Percentiles rank a stretch among this genome's conserved stretches.
Evolutionary conservation across 257 asterid genomes (phyloP).

Genomic region (Capsicum chinense): DNA sequence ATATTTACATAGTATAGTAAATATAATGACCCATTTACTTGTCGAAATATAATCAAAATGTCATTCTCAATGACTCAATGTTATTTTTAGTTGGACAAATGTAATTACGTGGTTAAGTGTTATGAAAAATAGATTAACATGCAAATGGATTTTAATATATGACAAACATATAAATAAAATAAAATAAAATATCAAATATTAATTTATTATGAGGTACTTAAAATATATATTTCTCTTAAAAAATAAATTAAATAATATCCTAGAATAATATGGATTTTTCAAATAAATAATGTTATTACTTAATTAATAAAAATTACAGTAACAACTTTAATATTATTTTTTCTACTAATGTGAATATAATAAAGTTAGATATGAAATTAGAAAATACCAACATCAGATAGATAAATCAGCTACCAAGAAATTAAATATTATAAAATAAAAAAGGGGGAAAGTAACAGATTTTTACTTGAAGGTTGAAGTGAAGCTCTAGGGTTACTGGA

Average conservation of each 20-base stretch:
- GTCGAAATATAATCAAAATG: no score
- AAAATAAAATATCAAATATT: background rate
- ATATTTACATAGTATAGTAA: no score
- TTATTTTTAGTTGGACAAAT: no score
- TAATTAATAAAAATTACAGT: background rate
- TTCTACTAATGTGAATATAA: background rate
- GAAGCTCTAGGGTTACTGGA: background rate
- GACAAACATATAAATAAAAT: no score
- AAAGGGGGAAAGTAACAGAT: background rate
- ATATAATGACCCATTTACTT: no score
- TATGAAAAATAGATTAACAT: no score
- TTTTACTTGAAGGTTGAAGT: background rate
- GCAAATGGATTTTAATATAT: background rate
- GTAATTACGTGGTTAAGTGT: background rate
- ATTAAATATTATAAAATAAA: background rate
- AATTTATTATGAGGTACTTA: background rate
- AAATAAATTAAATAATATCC: background rate
- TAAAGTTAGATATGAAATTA: background rate
- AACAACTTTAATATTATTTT: background rate
- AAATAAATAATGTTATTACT: background rate
- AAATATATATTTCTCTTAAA: background rate
- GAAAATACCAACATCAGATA: background rate
- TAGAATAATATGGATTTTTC: background rate
- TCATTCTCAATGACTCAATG: fast-evolving
- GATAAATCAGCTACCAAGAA: background rate